Conservation (phyloP, 78 protist genomes). For the Speleostelium caveatum region DNA sequence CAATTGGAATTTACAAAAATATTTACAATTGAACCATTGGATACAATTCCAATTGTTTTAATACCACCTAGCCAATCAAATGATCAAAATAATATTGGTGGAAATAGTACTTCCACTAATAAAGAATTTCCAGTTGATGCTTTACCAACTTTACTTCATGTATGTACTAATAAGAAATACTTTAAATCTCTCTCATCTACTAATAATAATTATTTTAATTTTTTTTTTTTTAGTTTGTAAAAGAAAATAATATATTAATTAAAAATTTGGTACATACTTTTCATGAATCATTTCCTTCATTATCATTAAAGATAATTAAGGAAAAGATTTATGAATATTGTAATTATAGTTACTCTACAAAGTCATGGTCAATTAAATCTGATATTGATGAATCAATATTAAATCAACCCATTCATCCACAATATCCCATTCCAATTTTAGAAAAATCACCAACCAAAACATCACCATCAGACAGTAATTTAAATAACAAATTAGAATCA, state of each 20-base stretch:
- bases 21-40: conserved; percentile 51
- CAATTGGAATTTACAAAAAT: conserved; percentile 17
- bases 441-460: too few relatives aligned
- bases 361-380: conserved; percentile 8
- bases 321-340: conserved; percentile 37
- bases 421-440: too few relatives aligned
- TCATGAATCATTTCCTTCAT: background rate
- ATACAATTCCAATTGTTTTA: background rate
- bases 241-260: conserved; percentile 10
- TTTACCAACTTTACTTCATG: conserved; percentile 44
- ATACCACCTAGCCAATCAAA: background rate
- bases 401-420: too few relatives aligned
- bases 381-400: background rate
- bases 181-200: background rate
- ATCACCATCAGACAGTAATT: too few relatives aligned
- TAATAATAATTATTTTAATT: background rate
- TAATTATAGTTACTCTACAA: background rate
- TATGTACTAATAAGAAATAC: background rate
- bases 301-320: conserved; percentile 16
- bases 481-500: too few relatives aligned
- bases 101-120: background rate
- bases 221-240: conserved; percentile 24
- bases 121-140: conserved; percentile 22
- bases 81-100: conserved; percentile 12
- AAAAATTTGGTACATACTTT: conserved; percentile 23